phyloP scores from a whole-genome alignment of 768 basidiomycete genomes.

The Artomyces pyxidatus region DNA sequence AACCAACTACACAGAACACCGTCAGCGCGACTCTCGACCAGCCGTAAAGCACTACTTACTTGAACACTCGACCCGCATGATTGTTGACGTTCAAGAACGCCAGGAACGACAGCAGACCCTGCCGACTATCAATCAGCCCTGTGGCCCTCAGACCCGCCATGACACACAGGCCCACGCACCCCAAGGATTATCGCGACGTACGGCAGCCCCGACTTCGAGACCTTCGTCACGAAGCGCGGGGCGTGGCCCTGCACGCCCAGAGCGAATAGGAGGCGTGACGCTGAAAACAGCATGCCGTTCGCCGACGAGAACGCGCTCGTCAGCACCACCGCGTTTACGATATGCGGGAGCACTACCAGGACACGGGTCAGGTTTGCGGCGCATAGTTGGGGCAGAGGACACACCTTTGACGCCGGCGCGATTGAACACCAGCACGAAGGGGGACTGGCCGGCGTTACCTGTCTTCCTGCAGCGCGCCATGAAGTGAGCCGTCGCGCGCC shows the following conservation, averaged over 20 bases:
- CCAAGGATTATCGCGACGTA: constrained; percentile 8
- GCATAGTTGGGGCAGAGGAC: neutral
- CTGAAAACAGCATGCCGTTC: constrained; percentile 14
- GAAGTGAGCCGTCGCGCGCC: neutral
- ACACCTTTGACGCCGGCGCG: constrained; percentile 14
- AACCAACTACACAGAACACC: constrained; percentile 9
- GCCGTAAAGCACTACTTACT: neutral
- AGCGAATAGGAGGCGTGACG: constrained; percentile 12
- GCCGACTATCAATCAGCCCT: neutral
- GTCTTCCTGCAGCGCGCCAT: too few relatives aligned
- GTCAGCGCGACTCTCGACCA: too few relatives aligned
- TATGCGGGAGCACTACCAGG: constrained; percentile 10
- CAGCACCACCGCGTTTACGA: constrained; percentile 14
- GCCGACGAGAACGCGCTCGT: constrained; percentile 14
- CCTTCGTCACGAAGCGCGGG: constrained; percentile 8
- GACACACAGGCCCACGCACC: neutral
- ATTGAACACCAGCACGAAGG: constrained; percentile 14
- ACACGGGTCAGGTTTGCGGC: neutral
- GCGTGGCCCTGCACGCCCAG: constrained; percentile 14
- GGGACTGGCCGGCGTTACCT: constrained; percentile 13
- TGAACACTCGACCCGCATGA: constrained; percentile 11
- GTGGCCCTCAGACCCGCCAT: neutral
- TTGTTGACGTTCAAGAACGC: constrained; percentile 11
- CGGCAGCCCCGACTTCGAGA: constrained; percentile 8
- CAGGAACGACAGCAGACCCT: constrained; percentile 13